A percentile compares a stretch with the other conserved stretches of the same genome.
phyloP scores from a whole-genome alignment of 192 early-diverging fungal species.

The Entophlyctis helioformis region DNA sequence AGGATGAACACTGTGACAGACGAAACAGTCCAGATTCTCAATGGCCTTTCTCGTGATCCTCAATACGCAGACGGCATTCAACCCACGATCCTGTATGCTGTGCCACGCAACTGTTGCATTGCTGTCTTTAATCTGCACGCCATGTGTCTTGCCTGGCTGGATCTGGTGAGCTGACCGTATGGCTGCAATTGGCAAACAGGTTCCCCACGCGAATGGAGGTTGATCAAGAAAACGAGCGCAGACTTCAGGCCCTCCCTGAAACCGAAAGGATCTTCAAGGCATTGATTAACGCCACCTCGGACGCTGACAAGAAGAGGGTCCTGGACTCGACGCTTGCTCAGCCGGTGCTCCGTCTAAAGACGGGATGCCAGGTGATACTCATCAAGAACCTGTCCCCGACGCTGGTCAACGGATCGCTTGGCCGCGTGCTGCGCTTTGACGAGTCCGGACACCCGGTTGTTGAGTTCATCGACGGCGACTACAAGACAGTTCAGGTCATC shows the following conservation, averaged over 20 bases:
- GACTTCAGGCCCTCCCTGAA: slow-evolving; percentile 40
- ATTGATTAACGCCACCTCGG: background rate
- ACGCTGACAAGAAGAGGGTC: slow-evolving; percentile 15
- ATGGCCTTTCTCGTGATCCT: slow-evolving; percentile 23
- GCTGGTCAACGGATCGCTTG: slow-evolving; percentile 34
- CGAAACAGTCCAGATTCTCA: slow-evolving; percentile 36
- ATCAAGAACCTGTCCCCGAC: slow-evolving; percentile 27
- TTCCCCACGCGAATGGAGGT: slow-evolving; percentile 69
- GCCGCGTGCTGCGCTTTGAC: slow-evolving; percentile 18
- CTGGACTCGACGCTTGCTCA: slow-evolving; percentile 51
- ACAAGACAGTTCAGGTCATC: too few relatives aligned
- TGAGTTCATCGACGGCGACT: slow-evolving; percentile 11
- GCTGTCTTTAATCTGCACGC: too few relatives aligned
- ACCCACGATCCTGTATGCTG: slow-evolving; percentile 30
- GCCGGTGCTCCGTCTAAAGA: slow-evolving; percentile 50
- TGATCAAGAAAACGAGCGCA: slow-evolving; percentile 50
- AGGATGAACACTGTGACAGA: slow-evolving; percentile 56
- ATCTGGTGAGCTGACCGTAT: too few relatives aligned
- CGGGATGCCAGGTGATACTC: slow-evolving; percentile 77
- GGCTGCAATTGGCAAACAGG: too few relatives aligned
- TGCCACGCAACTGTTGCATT: background rate
- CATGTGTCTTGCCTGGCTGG: too few relatives aligned
- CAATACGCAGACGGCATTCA: slow-evolving; percentile 31
- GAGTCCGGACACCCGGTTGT: slow-evolving; percentile 14
- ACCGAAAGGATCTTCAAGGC: slow-evolving; percentile 6